A percentile compares a stretch with the other conserved stretches of the same genome.
Evolutionary conservation across 352 stramenopile species (phyloP).

Genomic region (Globisporangium apiculatum): DNA sequence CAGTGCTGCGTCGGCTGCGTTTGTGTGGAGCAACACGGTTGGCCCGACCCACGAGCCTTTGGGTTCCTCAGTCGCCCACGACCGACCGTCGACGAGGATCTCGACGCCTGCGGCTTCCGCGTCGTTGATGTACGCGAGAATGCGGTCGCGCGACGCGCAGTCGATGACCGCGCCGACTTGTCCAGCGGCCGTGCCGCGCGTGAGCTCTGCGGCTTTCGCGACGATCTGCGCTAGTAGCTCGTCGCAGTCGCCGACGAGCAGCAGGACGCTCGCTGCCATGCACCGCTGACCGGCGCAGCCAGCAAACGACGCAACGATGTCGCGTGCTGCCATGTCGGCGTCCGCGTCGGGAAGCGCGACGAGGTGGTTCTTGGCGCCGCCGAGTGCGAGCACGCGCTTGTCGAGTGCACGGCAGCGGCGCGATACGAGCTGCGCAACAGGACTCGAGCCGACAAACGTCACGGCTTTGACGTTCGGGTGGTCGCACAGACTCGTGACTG

Average conservation of each 20-base stretch:
- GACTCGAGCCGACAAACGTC: slow-evolving; percentile 95
- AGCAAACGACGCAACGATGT: slow-evolving; percentile 95
- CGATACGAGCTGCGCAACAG: slow-evolving; percentile 91
- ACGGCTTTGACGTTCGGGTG: slow-evolving; percentile 82
- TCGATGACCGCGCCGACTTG: slow-evolving; percentile 96
- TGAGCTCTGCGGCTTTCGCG: slow-evolving; percentile 79
- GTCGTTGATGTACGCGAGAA: slow-evolving; percentile 93
- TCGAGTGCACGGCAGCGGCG: slow-evolving; percentile 83
- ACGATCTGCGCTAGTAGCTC: slow-evolving; percentile 86
- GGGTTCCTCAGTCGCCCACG: slow-evolving; percentile 44
- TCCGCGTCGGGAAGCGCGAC: slow-evolving; percentile 94
- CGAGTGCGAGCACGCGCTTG: slow-evolving; percentile 94
- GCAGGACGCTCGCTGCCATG: slow-evolving; percentile 95
- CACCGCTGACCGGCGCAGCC: slow-evolving; percentile 95
- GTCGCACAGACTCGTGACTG: slow-evolving; percentile 91
- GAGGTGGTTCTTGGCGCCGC: slow-evolving; percentile 97
- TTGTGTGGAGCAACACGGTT: slow-evolving; percentile 92
- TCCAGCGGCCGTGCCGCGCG: slow-evolving; percentile 84
- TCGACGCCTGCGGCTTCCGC: slow-evolving; percentile 76
- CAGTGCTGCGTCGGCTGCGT: slow-evolving; percentile 81
- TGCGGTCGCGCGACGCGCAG: slow-evolving; percentile 80
- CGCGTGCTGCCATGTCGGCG: slow-evolving; percentile 84
- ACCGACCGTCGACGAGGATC: slow-evolving; percentile 91
- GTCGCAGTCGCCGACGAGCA: slow-evolving; percentile 81
- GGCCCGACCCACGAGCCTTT: slow-evolving; percentile 91